phyloP scores from a whole-genome alignment of 2,329 filamentous ascomycete species.

The Reticulascus tulasneorum region DNA sequence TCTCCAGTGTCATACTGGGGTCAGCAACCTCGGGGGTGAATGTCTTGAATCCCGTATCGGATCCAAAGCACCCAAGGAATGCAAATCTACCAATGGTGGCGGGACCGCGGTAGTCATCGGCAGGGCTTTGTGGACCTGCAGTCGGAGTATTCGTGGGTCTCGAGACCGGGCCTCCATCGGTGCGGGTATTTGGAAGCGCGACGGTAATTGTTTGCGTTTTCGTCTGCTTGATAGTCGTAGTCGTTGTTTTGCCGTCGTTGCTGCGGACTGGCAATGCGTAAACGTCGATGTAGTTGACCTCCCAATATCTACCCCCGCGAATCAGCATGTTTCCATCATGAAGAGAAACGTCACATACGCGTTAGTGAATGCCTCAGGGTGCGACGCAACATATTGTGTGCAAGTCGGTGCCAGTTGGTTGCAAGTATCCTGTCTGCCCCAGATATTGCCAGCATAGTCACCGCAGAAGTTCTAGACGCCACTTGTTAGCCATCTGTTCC shows the following conservation, averaged over 20 bases:
- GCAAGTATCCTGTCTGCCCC: constrained; percentile 36
- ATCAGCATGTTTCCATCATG: neutral
- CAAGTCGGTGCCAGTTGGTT: constrained; percentile 38
- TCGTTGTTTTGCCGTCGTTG: constrained; percentile 17
- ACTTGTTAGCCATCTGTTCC: neutral
- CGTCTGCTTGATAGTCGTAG: constrained; percentile 19
- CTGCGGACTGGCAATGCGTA: constrained; percentile 25
- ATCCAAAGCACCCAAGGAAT: constrained; percentile 39
- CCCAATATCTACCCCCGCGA: constrained; percentile 34
- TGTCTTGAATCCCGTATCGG: constrained; percentile 27
- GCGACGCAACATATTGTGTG: constrained; percentile 40
- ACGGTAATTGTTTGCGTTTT: constrained; percentile 24
- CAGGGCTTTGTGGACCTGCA: constrained; percentile 4
- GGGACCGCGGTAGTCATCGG: constrained; percentile 24
- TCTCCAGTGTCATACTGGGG: constrained; percentile 33
- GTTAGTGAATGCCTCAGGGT: constrained; percentile 38
- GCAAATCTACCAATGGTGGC: constrained; percentile 25
- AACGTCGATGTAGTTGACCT: constrained; percentile 52
- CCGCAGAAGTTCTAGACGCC: constrained; percentile 64
- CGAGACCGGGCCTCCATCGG: constrained; percentile 1
- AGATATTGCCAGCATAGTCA: constrained; percentile 58
- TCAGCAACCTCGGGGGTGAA: constrained; percentile 27
- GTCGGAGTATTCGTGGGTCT: neutral
- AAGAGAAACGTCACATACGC: constrained; percentile 21
- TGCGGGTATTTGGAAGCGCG: constrained; percentile 14